These are phyloP conservation scores for Ilex aquifolium DNA, from an alignment of 257 asterid species.

Conservation along the genomic window DNA sequence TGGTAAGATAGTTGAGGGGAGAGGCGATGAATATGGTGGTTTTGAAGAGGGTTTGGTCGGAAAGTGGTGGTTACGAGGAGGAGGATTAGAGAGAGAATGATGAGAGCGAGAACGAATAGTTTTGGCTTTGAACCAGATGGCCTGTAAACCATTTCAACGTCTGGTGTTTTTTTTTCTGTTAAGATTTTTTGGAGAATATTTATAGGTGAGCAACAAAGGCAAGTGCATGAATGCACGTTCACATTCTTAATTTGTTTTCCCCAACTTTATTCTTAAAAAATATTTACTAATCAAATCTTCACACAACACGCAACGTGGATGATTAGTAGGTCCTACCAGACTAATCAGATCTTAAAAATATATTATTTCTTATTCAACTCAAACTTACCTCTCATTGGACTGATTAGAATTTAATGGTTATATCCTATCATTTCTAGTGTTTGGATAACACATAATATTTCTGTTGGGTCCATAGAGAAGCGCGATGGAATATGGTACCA, in stretches of 20 bases:
- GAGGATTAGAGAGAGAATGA: conserved; percentile 34
- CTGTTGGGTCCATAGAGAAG: too few species aligned
- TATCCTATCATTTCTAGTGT: too few species aligned
- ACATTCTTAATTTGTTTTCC: conserved; percentile 2
- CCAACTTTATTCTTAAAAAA: background rate
- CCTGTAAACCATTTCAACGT: conserved; percentile 37
- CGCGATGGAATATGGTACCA: too few species aligned
- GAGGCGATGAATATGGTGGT: background rate
- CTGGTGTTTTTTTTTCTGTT: background rate
- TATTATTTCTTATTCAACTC: too few species aligned
- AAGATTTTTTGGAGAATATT: background rate
- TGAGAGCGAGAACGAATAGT: conserved; percentile 21
- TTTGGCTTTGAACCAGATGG: conserved; percentile 20
- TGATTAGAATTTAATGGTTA: too few species aligned
- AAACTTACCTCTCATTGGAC: too few species aligned
- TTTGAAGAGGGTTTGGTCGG: conserved; percentile 15
- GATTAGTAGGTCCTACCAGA: background rate
- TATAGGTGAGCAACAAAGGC: conserved; percentile 4
- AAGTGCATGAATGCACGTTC: conserved; percentile 48
- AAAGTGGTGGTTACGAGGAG: conserved; percentile 27
- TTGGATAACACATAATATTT: too few species aligned
- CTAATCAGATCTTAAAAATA: too few species aligned
- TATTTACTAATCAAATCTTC: too few species aligned
- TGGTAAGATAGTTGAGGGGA: conserved; percentile 3
- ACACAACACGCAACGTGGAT: conserved; percentile 14